A percentile compares a stretch with the other conserved stretches of the same genome.
Evolutionary conservation across 768 basidiomycete species (phyloP).

Genomic region (Butyriboletus loyo): DNA sequence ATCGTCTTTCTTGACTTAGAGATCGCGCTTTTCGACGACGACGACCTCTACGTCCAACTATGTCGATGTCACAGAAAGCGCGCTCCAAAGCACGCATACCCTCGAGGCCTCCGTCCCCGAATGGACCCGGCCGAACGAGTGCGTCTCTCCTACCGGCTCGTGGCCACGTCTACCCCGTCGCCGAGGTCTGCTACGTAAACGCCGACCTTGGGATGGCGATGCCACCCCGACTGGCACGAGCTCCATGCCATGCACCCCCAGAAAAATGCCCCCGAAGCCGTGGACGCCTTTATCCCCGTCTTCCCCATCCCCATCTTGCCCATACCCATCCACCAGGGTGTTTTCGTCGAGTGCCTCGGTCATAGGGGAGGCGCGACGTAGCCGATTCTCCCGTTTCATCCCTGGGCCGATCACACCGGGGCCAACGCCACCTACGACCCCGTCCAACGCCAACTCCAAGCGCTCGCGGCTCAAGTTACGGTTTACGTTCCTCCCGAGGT

Average conservation of each 20-base stretch:
- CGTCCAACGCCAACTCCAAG: too few relatives aligned
- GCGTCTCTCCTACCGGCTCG: conserved; percentile 16
- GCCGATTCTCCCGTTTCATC: conserved; percentile 5
- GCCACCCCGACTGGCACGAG: neutral
- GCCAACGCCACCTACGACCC: conserved; percentile 7
- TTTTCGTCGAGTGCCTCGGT: neutral
- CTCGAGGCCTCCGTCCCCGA: conserved; percentile 3
- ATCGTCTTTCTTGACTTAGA: conserved; percentile 13
- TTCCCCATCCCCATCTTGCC: conserved; percentile 10
- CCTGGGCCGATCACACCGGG: neutral
- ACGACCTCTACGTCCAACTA: conserved; percentile 35
- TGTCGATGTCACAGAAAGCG: conserved; percentile 13
- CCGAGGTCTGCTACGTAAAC: conserved; percentile 31
- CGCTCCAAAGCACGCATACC: neutral
- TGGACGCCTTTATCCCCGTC: conserved; percentile 1
- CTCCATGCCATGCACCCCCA: conserved; percentile 13
- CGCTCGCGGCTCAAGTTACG: conserved; percentile 13
- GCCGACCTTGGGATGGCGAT: conserved; percentile 16
- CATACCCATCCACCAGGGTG: neutral
- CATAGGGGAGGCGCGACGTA: neutral
- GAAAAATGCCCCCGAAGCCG: neutral
- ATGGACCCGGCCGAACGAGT: neutral
- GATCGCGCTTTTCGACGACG: conserved; percentile 35
- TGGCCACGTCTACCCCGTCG: conserved; percentile 25
- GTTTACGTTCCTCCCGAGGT: conserved; percentile 15